Evolutionary conservation across 768 basidiomycete genomes (phyloP).

Genomic region (Hypholoma sublateritium): DNA sequence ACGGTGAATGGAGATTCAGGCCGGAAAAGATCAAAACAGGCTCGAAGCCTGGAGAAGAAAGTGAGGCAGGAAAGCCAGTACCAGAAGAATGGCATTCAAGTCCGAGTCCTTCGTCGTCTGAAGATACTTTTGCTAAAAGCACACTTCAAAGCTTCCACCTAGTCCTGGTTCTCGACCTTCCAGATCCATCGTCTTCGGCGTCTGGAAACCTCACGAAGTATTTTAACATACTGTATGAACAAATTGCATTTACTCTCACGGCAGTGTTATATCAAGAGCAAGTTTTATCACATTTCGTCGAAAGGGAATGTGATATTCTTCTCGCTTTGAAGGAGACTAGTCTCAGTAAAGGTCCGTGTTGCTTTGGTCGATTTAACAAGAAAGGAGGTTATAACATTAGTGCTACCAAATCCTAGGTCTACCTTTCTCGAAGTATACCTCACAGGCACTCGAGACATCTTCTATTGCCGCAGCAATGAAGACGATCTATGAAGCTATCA

Average conservation of each 20-base stretch:
- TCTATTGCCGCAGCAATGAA: constrained; percentile 82
- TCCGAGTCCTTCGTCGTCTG: constrained; percentile 16
- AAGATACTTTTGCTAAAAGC: constrained; percentile 17
- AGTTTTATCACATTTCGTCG: constrained; percentile 82
- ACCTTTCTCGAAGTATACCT: constrained; percentile 54
- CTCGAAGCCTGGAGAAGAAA: constrained; percentile 57
- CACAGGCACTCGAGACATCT: constrained; percentile 60
- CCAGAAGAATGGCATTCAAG: constrained; percentile 34
- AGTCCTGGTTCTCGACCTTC: constrained; percentile 83
- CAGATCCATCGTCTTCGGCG: constrained; percentile 85
- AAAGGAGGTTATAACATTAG: constrained; percentile 9
- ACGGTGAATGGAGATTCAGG: constrained; percentile 76
- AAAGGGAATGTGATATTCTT: constrained; percentile 73
- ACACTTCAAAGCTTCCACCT: constrained; percentile 78
- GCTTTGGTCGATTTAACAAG: not conserved
- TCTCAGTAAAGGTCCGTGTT: constrained; percentile 54
- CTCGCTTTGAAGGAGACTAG: constrained; percentile 70
- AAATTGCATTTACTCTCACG: constrained; percentile 85
- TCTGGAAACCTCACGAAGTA: constrained; percentile 77
- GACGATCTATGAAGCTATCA: constrained; percentile 75
- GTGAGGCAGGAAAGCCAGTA: constrained; percentile 37
- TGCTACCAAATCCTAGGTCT: constrained; percentile 43
- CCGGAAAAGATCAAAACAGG: constrained; percentile 53
- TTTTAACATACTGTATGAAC: constrained; percentile 86
- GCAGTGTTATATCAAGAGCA: constrained; percentile 94